Evolutionary conservation across 768 basidiomycete species (phyloP).

Genomic region (Gloeopeniophorella convolvens): DNA sequence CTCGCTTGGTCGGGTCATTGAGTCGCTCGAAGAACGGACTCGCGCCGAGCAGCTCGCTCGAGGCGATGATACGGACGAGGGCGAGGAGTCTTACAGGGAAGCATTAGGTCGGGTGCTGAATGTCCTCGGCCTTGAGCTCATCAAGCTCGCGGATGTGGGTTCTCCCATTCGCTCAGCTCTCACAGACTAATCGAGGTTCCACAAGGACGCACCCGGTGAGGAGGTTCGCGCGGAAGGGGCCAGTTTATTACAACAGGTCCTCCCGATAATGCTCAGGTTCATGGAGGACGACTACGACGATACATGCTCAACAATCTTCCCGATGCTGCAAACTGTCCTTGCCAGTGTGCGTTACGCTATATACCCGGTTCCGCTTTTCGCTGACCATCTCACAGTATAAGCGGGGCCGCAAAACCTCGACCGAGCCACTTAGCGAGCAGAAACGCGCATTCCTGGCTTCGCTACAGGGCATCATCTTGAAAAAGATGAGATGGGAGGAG

Average conservation of each 20-base stretch:
- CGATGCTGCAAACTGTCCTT: constrained; percentile 70
- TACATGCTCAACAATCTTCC: constrained; percentile 79
- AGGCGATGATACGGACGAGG: constrained; percentile 73
- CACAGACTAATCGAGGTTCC: neutral
- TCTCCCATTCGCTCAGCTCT: constrained; percentile 6
- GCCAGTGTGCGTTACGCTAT: constrained; percentile 49
- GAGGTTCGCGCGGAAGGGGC: constrained; percentile 59
- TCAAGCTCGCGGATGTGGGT: constrained; percentile 77
- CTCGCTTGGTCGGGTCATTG: constrained; percentile 75
- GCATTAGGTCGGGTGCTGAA: constrained; percentile 81
- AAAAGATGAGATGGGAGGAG: constrained; percentile 89
- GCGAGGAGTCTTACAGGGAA: constrained; percentile 84
- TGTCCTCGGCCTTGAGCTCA: constrained; percentile 71
- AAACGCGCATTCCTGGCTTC: constrained; percentile 73
- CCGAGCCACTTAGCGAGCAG: constrained; percentile 54
- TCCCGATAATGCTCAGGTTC: constrained; percentile 82
- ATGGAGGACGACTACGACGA: constrained; percentile 89
- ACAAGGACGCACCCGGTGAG: constrained; percentile 54
- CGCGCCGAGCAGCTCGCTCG: constrained; percentile 57
- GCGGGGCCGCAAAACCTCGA: constrained; percentile 52
- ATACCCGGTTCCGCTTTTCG: neutral
- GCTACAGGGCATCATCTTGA: constrained; percentile 69
- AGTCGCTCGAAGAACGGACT: constrained; percentile 73
- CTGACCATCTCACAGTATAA: constrained; percentile 62
- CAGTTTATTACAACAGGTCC: constrained; percentile 52